These are phyloP conservation scores for Blastobotrys chiropterorum DNA, from an alignment of 805 yeast species.

Conservation along the genomic window DNA sequence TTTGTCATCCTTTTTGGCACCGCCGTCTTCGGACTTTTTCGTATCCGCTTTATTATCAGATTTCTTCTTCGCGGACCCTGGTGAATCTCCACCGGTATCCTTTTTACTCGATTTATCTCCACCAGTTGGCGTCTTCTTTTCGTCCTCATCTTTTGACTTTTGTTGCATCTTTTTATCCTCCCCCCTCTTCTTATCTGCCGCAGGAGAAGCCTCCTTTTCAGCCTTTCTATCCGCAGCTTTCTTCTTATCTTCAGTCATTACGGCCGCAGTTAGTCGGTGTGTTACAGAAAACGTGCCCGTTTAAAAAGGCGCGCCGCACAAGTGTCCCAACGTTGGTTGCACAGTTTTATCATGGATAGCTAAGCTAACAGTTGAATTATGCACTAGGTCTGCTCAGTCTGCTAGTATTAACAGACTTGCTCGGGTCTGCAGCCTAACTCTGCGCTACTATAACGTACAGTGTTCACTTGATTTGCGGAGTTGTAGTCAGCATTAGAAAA, in stretches of 20 bases:
- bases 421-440: too few relatives aligned
- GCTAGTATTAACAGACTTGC: too few relatives aligned
- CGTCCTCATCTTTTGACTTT: not conserved
- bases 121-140: not conserved
- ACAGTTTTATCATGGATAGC: too few relatives aligned
- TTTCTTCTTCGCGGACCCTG: slow-evolving; percentile 5
- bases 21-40: not conserved
- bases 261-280: not conserved
- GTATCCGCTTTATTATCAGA: slow-evolving; percentile 9
- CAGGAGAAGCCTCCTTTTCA: not conserved
- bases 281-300: not conserved
- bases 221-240: not conserved
- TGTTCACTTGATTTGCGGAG: too few relatives aligned
- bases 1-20: not conserved
- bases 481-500: too few relatives aligned
- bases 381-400: too few relatives aligned
- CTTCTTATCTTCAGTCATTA: not conserved
- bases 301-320: not conserved
- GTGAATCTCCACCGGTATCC: not conserved
- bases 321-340: not conserved
- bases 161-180: not conserved
- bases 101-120: not conserved
- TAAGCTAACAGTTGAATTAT: too few relatives aligned
- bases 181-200: not conserved
- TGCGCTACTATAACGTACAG: too few relatives aligned